A percentile compares a stretch with the other conserved stretches of the same genome.
Conservation (phyloP, 1,284 basidiomycete genomes). For the Prillingera fragicola region DNA sequence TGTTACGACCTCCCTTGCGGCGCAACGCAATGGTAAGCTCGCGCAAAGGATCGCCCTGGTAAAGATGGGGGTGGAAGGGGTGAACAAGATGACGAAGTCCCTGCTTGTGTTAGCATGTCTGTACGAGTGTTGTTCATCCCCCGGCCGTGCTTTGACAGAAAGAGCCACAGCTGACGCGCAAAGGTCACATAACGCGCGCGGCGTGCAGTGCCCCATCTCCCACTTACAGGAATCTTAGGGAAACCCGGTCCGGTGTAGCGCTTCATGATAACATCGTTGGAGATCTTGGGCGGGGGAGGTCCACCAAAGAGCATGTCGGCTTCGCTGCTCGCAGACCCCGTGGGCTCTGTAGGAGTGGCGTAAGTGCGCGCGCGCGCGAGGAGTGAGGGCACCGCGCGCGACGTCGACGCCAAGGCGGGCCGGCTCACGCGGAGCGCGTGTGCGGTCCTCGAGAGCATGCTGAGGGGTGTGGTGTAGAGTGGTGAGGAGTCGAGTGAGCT, state of each 20-base stretch:
- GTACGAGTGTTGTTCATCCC: too few species aligned
- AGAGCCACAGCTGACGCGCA: too few species aligned
- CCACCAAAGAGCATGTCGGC: slow-evolving; percentile 24
- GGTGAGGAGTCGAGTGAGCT: background rate
- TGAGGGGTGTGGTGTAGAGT: slow-evolving; percentile 1
- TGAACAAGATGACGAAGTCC: slow-evolving; percentile 80
- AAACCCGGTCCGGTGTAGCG: slow-evolving; percentile 42
- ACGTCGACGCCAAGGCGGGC: slow-evolving; percentile 15
- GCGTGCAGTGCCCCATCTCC: too few species aligned
- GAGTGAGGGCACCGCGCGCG: slow-evolving; percentile 11
- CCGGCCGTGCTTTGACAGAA: too few species aligned
- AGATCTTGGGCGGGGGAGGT: slow-evolving; percentile 14
- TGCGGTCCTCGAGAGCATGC: slow-evolving; percentile 26
- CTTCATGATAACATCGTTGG: slow-evolving; percentile 32
- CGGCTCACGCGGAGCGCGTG: slow-evolving; percentile 14
- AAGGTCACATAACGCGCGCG: too few species aligned
- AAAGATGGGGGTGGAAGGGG: slow-evolving; percentile 74
- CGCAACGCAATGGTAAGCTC: slow-evolving; percentile 76
- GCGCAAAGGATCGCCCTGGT: slow-evolving; percentile 75
- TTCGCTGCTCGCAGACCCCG: slow-evolving; percentile 2
- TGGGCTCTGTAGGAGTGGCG: slow-evolving; percentile 15
- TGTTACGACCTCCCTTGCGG: slow-evolving; percentile 79
- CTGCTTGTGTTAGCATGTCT: slow-evolving; percentile 21
- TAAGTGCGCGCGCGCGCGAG: slow-evolving; percentile 11
- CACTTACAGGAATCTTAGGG: slow-evolving; percentile 42